Percentiles rank a stretch among this genome's conserved stretches.
phyloP scores from a whole-genome alignment of 2,329 filamentous ascomycete species.

The Rhinocladiella mackenziei region DNA sequence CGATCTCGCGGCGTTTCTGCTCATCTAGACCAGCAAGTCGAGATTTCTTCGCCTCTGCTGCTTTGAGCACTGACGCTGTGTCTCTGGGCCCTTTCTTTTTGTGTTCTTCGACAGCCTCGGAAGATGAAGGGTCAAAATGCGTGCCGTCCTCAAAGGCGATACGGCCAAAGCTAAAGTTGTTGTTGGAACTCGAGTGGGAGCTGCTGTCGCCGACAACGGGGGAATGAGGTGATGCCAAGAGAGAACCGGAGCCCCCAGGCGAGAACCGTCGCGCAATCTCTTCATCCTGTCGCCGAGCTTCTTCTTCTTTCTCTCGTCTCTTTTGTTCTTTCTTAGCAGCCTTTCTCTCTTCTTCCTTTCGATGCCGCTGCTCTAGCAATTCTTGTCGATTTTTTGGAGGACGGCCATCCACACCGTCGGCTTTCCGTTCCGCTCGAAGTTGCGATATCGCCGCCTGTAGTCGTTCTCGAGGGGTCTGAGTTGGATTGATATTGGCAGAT shows the following conservation, averaged over 20 bases:
- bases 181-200: slow-evolving; percentile 35
- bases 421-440: slow-evolving; percentile 79
- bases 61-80: slow-evolving; percentile 77
- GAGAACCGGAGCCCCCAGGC: slow-evolving; percentile 57
- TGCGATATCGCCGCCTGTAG: slow-evolving; percentile 79
- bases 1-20: slow-evolving; percentile 76
- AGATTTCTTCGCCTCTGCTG: slow-evolving; percentile 79
- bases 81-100: slow-evolving; percentile 82
- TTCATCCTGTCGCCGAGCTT: slow-evolving; percentile 60
- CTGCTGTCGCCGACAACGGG: slow-evolving; percentile 37
- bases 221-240: slow-evolving; percentile 52
- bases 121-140: slow-evolving; percentile 65
- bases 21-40: slow-evolving; percentile 71
- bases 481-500: slow-evolving; percentile 4
- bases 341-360: slow-evolving; percentile 82
- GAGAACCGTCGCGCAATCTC: slow-evolving; percentile 53
- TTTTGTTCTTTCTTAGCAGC: slow-evolving; percentile 84
- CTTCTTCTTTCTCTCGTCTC: slow-evolving; percentile 71
- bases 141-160: slow-evolving; percentile 88
- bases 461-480: slow-evolving; percentile 48
- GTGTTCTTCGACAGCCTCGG: slow-evolving; percentile 54
- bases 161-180: slow-evolving; percentile 82
- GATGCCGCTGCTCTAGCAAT: slow-evolving; percentile 80
- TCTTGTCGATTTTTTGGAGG: slow-evolving; percentile 84
- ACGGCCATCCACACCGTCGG: slow-evolving; percentile 75